Conservation (phyloP, 2,329 filamentous ascomycete genomes). For the Penicillium fuscoglaucum region DNA sequence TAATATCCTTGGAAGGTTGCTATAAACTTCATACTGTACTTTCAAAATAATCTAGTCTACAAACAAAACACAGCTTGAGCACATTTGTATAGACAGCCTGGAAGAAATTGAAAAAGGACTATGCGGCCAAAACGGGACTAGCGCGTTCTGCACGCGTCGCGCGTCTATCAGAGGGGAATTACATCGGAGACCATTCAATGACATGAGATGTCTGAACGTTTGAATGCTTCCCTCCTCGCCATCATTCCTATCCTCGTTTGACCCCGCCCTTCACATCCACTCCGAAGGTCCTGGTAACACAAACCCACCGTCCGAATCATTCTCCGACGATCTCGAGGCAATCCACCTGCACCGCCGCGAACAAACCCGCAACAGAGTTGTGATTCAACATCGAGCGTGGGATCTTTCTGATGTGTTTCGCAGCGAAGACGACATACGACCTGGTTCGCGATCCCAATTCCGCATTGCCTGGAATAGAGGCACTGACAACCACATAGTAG, state of each 20-base stretch:
- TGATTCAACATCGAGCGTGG: constrained; percentile 48
- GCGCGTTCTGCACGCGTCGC: constrained; percentile 29
- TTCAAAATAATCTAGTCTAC: background rate
- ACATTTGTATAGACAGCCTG: background rate
- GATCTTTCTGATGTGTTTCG: constrained; percentile 45
- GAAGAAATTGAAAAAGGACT: background rate
- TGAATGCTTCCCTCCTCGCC: constrained; percentile 40
- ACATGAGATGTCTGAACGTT: constrained; percentile 22
- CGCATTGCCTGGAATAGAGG: background rate
- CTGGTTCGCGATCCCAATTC: constrained; percentile 26
- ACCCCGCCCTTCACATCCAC: constrained; percentile 52
- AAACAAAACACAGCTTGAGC: background rate
- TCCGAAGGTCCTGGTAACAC: constrained; percentile 41
- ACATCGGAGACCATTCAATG: constrained; percentile 10
- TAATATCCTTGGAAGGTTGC: background rate
- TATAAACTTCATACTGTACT: background rate
- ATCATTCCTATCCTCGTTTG: constrained; percentile 50
- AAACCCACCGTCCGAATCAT: constrained; percentile 35
- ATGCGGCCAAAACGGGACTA: constrained; percentile 25
- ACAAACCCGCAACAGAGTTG: constrained; percentile 38
- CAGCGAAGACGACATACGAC: constrained; percentile 44
- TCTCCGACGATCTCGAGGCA: constrained; percentile 44
- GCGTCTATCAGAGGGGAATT: constrained; percentile 28
- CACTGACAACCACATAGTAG: constrained; percentile 21
- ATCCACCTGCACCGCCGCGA: constrained; percentile 37